Base-by-base conservation (phyloP, 345 rosid genomes). In the Iberis pinnata region DNA sequence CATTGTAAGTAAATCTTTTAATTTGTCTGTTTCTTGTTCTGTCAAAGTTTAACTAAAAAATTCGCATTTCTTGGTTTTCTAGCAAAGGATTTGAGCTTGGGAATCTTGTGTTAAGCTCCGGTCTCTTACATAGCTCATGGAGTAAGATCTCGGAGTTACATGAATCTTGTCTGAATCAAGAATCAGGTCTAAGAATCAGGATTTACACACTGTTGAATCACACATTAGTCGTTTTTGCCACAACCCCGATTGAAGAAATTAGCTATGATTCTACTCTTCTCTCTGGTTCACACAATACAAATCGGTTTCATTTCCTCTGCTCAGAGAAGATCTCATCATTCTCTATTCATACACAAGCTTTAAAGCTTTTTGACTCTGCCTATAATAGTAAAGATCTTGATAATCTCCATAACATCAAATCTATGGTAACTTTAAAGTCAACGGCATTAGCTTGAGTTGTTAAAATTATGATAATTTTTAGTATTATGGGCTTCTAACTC, bases 91-190 rank as follows among this genome's bases (percentile, higher is more conserved):
- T 43, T 8, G 78, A 70, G 36, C 65, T 73, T 43, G 84, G 79
- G 43, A 78, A 63, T 58, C 70, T 82, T 12, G 60, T 56, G 64
- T 68, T 75, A 57, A 70, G 58, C 67, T 77, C 90, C 3, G 80
- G 56, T 43, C 48, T 84, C 19, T 65, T 82, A 49, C 24, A 36
- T 1, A 29, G n/a, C 19, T 68, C 86, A 10, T 78, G 77, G 75
- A 55, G 0, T 2, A 65, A 70, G 47, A 70, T 82, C 62, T 43
- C 11, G 10, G 20, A 64, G 43, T 51, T 70, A 41, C 36, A 58
- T 8, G 3, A 16, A 14, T 68, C 61, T 48, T 41, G 18, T 56
- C 57, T 2, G 25, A 5, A 14, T 52, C 70, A 49, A 36, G 32
- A 2, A n/a, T 41, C 50, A 33, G 42, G n/a, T 33, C 11, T 50